phyloP scores from a whole-genome alignment of 164 flowering plant genomes.

The Buxus sempervirens region DNA sequence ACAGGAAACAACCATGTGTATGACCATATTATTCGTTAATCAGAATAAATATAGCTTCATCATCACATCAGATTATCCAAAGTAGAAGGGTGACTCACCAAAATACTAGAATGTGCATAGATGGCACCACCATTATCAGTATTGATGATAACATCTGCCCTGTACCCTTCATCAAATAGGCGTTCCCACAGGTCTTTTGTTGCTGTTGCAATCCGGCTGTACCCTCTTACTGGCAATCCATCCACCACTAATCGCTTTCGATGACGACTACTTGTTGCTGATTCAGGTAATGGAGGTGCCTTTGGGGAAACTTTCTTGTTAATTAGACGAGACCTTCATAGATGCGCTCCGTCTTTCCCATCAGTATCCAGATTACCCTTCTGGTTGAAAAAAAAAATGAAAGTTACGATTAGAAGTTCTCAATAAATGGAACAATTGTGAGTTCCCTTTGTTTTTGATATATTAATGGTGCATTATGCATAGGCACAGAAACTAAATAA shows the following conservation, averaged over 20 bases:
- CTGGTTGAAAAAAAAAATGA: constrained; percentile 3
- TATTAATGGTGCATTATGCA: too few relatives aligned
- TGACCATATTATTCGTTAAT: too few relatives aligned
- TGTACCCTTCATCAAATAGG: constrained; percentile 66
- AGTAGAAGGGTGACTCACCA: constrained; percentile 48
- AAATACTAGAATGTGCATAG: constrained; percentile 65
- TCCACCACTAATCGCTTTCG: constrained; percentile 12
- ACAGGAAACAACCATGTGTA: too few relatives aligned
- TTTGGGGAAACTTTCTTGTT: constrained; percentile 5
- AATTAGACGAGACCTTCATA: neutral
- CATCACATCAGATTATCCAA: too few relatives aligned
- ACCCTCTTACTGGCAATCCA: constrained; percentile 17
- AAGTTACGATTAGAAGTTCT: too few relatives aligned
- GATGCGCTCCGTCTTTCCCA: constrained; percentile 14
- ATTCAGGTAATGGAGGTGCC: constrained; percentile 45
- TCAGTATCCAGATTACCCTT: constrained; percentile 6
- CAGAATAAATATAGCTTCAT: too few relatives aligned
- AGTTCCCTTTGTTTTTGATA: too few relatives aligned
- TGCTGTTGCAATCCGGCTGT: constrained; percentile 25
- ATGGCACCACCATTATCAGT: constrained; percentile 53
- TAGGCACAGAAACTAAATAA: too few relatives aligned
- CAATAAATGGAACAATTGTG: too few relatives aligned
- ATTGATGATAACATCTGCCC: constrained; percentile 62
- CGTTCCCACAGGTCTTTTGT: constrained; percentile 56
- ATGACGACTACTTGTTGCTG: constrained; percentile 4